Conservation (phyloP, 257 asterid genomes). For the Ballota nigra region DNA sequence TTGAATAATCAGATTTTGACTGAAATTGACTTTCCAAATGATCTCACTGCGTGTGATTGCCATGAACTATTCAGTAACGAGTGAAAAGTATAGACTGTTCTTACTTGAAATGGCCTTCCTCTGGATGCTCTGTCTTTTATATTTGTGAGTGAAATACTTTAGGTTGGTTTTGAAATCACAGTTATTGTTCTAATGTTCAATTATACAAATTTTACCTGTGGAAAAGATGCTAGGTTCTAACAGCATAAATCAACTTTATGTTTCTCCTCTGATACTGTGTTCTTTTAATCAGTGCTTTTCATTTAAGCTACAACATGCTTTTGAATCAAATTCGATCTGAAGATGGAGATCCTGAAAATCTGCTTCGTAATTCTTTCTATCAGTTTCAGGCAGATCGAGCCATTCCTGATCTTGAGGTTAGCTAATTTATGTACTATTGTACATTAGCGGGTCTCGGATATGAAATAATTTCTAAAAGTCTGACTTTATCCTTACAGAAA, state of each 20-base stretch:
- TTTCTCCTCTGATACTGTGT: conserved; percentile 18
- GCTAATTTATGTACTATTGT: conserved; percentile 22
- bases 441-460: conserved; percentile 3
- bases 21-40: neutral
- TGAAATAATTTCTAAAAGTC: conserved; percentile 18
- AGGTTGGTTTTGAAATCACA: neutral
- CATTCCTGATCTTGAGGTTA: conserved; percentile 91
- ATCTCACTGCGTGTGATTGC: neutral
- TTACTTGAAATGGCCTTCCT: conserved; percentile 9
- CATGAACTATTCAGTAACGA: neutral
- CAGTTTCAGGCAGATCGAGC: conserved; percentile 96
- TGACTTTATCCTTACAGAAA: conserved; percentile 50
- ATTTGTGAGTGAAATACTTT: conserved; percentile 10
- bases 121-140: conserved; percentile 11
- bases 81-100: neutral
- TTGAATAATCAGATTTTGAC: conserved; percentile 1
- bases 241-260: conserved; percentile 3
- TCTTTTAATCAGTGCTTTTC: conserved; percentile 79
- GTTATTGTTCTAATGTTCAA: neutral
- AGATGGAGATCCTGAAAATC: conserved; percentile 92
- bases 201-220: neutral
- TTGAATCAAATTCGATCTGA: conserved; percentile 91
- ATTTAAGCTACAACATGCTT: conserved; percentile 95
- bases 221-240: neutral
- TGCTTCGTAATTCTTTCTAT: conserved; percentile 90